Base-by-base conservation (phyloP, 129 eudicot genomes). In the Gnaphalium uliginosum region DNA sequence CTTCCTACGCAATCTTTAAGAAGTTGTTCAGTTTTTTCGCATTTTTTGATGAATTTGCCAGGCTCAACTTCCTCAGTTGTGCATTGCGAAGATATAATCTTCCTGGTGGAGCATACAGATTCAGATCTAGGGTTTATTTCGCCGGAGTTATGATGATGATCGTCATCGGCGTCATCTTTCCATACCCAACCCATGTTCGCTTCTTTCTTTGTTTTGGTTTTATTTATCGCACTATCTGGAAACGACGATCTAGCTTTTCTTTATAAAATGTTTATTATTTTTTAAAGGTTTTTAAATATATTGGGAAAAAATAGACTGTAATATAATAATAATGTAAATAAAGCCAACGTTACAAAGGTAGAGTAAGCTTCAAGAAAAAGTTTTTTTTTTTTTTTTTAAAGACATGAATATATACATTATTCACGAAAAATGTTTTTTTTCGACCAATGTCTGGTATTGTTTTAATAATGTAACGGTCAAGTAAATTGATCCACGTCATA, bases 31-130 rank as follows among this genome's bases (percentile, higher is more conserved):
- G 89, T 90, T 65, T 90, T 94, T 66, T 94, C 91, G 84, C 98
- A 94, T 71, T 88, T 94, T 46, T 87, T 82, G 26, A 94, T 66
- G 78, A 90, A 90, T 78, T 88, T 90, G 1, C 98, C 98, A 23
- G 96, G 91, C 84, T 94, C 98, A 33, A 87, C 91, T 78, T 90
- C 97, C 73, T 90, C 93, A 2, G 97, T 94, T 75, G 77, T 87
- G 89, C 98, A 94, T 76, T 90, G 81, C 0, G 96, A 78, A 23
- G 65, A 68, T 33, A 90, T 85, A 6, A 90, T 81, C 83, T 80
- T 90, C 87, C 96, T 80, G 54, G 97, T 88, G 26, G 86, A 85
- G 78, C 84, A 86, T 23, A 70, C 76, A n/a, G 65, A 83, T 9
- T 71, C 81, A 39, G 85, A 78, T 61, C 67, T 37, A 72, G 77